phyloP scores from a whole-genome alignment of 2,329 filamentous ascomycete species.

The Cladophialophora exuberans region DNA sequence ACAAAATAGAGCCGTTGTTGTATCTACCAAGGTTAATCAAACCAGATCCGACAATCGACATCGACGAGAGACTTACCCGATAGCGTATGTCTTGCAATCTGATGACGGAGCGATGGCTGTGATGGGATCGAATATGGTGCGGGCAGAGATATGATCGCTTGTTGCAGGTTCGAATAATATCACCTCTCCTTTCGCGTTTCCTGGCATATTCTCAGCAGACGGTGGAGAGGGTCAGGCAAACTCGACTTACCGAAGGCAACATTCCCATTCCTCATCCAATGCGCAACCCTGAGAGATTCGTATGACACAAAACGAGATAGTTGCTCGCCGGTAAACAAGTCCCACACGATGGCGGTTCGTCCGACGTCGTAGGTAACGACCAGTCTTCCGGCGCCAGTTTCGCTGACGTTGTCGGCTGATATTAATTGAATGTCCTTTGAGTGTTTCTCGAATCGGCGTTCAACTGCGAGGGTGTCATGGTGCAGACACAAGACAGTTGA shows the following conservation, averaged over 20 bases:
- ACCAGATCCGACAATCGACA: neutral
- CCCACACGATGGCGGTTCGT: constrained; percentile 95
- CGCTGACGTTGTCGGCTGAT: constrained; percentile 88
- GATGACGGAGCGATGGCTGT: constrained; percentile 87
- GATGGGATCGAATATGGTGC: constrained; percentile 92
- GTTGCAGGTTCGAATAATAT: constrained; percentile 93
- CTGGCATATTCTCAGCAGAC: constrained; percentile 52
- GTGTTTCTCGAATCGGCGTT: constrained; percentile 82
- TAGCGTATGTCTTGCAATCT: constrained; percentile 93
- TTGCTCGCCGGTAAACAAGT: constrained; percentile 88
- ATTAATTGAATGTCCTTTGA: constrained; percentile 81
- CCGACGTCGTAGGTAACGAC: constrained; percentile 92
- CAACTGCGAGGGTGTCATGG: constrained; percentile 88
- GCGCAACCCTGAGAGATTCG: constrained; percentile 78
- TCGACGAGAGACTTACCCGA: constrained; percentile 73
- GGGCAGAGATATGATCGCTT: constrained; percentile 85
- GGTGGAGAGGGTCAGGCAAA: constrained; percentile 18
- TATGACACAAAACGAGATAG: constrained; percentile 91
- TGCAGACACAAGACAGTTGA: constrained; percentile 83
- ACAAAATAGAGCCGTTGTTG: constrained; percentile 89
- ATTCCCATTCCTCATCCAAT: constrained; percentile 97
- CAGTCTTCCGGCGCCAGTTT: constrained; percentile 78
- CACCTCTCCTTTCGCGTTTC: constrained; percentile 88
- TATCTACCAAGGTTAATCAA: constrained; percentile 62
- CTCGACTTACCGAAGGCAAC: constrained; percentile 85